phyloP scores from a whole-genome alignment of 306 rosid genomes.

The Styphnolobium japonicum region DNA sequence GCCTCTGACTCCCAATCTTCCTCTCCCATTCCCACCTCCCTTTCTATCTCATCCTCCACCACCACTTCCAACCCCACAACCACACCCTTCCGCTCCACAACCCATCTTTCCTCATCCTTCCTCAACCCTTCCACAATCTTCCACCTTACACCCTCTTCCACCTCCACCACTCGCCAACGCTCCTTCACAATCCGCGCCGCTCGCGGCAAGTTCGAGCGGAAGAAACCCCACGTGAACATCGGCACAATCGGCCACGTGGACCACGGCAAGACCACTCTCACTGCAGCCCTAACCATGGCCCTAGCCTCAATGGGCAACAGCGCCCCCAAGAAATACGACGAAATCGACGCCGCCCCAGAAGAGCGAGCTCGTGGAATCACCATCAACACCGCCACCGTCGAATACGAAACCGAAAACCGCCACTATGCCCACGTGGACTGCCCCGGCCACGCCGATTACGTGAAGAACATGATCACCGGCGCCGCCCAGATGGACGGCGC shows the following conservation, averaged over 20 bases:
- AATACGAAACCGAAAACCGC: constrained; percentile 84
- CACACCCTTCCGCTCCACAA: neutral
- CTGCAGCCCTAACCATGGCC: constrained; percentile 93
- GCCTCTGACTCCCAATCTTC: constrained; percentile 29
- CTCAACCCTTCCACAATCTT: constrained; percentile 55
- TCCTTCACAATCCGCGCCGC: constrained; percentile 68
- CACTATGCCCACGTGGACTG: constrained; percentile 89
- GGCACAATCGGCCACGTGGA: constrained; percentile 93
- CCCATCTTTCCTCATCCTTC: constrained; percentile 68
- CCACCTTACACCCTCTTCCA: constrained; percentile 31
- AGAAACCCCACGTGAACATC: constrained; percentile 86
- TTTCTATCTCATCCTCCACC: neutral
- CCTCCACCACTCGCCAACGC: constrained; percentile 37
- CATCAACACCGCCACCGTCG: constrained; percentile 90
- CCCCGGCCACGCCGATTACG: constrained; percentile 83
- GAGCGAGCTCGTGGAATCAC: constrained; percentile 91
- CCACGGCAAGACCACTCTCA: constrained; percentile 91
- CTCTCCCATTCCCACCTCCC: constrained; percentile 20
- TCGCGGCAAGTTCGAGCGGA: constrained; percentile 83
- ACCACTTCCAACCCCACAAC: neutral
- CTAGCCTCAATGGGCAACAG: constrained; percentile 58
- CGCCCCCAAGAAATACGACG: constrained; percentile 78
- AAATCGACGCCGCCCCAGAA: constrained; percentile 87
- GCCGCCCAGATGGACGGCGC: constrained; percentile 92
- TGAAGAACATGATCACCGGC: constrained; percentile 80